phyloP scores from a whole-genome alignment of 495 filamentous ascomycete species.

The Letharia columbiana region DNA sequence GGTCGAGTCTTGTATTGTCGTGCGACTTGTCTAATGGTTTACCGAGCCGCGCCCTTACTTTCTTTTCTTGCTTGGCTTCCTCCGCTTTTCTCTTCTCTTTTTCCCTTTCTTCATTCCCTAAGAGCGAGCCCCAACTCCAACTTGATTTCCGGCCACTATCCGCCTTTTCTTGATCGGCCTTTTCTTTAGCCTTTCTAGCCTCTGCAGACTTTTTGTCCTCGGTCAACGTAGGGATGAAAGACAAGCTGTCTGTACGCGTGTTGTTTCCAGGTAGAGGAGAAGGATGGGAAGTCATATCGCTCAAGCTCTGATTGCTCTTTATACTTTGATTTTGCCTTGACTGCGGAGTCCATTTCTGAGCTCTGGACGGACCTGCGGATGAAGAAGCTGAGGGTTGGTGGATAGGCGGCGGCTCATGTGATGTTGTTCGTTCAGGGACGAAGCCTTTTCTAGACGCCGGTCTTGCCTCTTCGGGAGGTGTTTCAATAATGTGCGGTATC shows the following conservation, averaged over 20 bases:
- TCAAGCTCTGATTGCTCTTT: conserved; percentile 38
- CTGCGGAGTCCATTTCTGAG: conserved; percentile 21
- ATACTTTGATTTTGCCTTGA: conserved; percentile 20
- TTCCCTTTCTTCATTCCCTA: conserved; percentile 61
- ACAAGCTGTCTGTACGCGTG: conserved; percentile 66
- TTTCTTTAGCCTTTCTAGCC: conserved; percentile 55
- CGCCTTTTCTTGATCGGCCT: conserved; percentile 45
- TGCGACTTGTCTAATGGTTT: conserved; percentile 44
- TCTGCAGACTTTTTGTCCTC: conserved; percentile 56
- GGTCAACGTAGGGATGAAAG: conserved; percentile 70
- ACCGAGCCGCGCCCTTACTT: conserved; percentile 53
- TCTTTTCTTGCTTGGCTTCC: conserved; percentile 52
- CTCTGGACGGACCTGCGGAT: conserved; percentile 15
- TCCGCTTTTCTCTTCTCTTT: conserved; percentile 58
- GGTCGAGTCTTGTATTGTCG: conserved; percentile 72
- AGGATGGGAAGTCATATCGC: conserved; percentile 54
- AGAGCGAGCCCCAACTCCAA: conserved; percentile 60
- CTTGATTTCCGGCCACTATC: conserved; percentile 63
- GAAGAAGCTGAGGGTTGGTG: conserved; percentile 27
- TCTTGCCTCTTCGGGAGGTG: conserved; percentile 38
- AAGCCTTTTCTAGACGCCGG: conserved; percentile 28
- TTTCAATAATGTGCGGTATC: conserved; percentile 63
- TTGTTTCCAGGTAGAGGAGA: conserved; percentile 62
- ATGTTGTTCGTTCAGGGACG: conserved; percentile 46
- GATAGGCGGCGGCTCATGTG: conserved; percentile 37